These are phyloP conservation scores for Cryphonectria japonica DNA, from an alignment of 2,329 filamentous ascomycete species.

Conservation along the genomic window DNA sequence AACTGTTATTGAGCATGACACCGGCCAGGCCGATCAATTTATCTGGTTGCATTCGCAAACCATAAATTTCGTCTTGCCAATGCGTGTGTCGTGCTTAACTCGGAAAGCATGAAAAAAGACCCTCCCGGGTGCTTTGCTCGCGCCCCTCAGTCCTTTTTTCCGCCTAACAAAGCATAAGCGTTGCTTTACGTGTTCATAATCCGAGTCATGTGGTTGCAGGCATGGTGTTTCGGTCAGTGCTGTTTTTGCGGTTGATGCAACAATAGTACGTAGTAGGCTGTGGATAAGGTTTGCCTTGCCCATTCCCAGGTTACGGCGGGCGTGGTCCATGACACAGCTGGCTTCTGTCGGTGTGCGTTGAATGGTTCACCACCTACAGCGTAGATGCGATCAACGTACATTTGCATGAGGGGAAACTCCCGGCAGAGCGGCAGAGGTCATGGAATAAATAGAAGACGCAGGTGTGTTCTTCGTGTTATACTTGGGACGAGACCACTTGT, in stretches of 20 bases:
- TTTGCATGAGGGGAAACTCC: neutral
- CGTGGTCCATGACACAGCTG: neutral
- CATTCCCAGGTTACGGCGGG: neutral
- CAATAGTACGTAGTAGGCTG: neutral
- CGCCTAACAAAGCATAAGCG: neutral
- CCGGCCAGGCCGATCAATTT: neutral
- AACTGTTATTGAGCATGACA: neutral
- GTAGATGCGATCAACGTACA: neutral
- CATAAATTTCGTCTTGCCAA: neutral
- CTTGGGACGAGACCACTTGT: neutral
- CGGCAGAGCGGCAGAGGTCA: neutral
- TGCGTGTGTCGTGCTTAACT: neutral
- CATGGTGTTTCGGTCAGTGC: neutral
- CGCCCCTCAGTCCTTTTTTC: neutral
- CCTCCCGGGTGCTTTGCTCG: neutral
- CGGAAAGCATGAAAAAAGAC: neutral
- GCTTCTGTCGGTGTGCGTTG: neutral
- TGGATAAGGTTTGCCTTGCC: neutral
- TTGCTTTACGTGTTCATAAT: neutral
- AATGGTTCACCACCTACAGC: neutral
- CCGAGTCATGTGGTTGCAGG: neutral
- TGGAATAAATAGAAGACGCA: neutral
- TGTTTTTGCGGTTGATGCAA: neutral
- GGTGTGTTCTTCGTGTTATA: neutral
- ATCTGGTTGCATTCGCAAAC: neutral